Conservation (phyloP, 2,329 filamentous ascomycete genomes). For the Cephalotrichum gorgonifer region DNA sequence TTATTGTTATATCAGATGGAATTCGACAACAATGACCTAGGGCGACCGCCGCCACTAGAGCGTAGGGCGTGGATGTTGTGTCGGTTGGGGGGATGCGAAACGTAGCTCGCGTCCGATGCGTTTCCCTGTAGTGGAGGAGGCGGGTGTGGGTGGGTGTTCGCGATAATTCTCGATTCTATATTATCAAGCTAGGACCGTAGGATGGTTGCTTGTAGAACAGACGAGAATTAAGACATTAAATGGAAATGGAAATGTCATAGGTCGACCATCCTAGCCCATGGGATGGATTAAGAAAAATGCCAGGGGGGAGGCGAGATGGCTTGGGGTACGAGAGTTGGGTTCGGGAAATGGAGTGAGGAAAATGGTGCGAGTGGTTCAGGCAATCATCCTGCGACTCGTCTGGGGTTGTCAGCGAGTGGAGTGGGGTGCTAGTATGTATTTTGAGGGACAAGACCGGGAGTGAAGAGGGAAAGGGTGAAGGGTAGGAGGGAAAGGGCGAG, state of each 20-base stretch:
- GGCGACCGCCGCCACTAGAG: not conserved
- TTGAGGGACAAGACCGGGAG: conserved; percentile 5
- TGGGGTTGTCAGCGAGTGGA: conserved; percentile 4
- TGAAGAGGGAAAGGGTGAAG: conserved; percentile 6
- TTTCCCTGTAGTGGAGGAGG: too few relatives aligned
- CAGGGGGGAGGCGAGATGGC: conserved; percentile 5
- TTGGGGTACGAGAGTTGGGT: conserved; percentile 1
- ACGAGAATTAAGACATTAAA: conserved; percentile 10
- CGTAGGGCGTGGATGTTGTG: not conserved
- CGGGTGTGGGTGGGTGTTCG: too few relatives aligned
- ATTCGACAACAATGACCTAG: not conserved
- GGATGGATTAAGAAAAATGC: conserved; percentile 3
- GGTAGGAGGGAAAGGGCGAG: conserved; percentile 5
- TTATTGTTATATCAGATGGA: not conserved
- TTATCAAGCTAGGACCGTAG: conserved; percentile 7
- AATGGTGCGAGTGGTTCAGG: conserved; percentile 6
- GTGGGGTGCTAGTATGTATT: conserved; percentile 1
- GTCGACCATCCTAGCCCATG: conserved; percentile 6
- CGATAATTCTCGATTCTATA: not conserved
- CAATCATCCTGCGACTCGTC: conserved; percentile 1
- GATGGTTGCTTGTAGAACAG: conserved; percentile 8
- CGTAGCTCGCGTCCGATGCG: not conserved
- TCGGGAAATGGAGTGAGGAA: conserved; percentile 6
- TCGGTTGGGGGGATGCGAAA: not conserved
- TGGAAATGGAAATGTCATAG: conserved; percentile 2